These are phyloP conservation scores for Liquidambar formosana DNA, from an alignment of 164 flowering plant species.

Conservation along the genomic window DNA sequence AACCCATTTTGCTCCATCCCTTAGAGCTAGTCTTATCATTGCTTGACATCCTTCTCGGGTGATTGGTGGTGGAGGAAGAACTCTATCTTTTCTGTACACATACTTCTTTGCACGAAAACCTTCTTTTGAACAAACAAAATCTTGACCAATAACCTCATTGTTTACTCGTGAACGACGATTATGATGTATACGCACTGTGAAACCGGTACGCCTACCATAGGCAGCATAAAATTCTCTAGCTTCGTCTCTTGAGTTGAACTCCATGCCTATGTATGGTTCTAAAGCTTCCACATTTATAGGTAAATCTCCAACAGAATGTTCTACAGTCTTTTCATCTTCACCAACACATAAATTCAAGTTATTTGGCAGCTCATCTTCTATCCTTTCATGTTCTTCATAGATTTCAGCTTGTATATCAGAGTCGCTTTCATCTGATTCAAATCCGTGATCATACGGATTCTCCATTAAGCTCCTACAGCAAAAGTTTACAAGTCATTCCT, in stretches of 20 bases:
- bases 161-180: conserved; percentile 47
- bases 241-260: conserved; percentile 44
- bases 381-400: conserved; percentile 21
- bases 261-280: conserved; percentile 50
- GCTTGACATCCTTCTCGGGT: conserved; percentile 54
- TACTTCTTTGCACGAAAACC: conserved; percentile 55
- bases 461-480: conserved; percentile 20
- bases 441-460: conserved; percentile 14
- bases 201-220: conserved; percentile 45
- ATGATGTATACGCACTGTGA: conserved; percentile 42
- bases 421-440: conserved; percentile 30
- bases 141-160: conserved; percentile 49
- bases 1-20: conserved; percentile 45
- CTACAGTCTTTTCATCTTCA: conserved; percentile 18
- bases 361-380: conserved; percentile 30
- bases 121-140: conserved; percentile 57
- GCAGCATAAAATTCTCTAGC: conserved; percentile 47
- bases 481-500: neutral
- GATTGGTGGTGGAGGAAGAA: conserved; percentile 52
- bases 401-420: conserved; percentile 22
- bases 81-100: conserved; percentile 39
- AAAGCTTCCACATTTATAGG: conserved; percentile 9
- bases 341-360: conserved; percentile 16
- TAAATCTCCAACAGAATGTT: conserved; percentile 14
- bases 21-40: conserved; percentile 42